These are phyloP conservation scores for Lunasporangiospora selenospora DNA, from an alignment of 192 early-diverging fungal species.

Conservation along the genomic window DNA sequence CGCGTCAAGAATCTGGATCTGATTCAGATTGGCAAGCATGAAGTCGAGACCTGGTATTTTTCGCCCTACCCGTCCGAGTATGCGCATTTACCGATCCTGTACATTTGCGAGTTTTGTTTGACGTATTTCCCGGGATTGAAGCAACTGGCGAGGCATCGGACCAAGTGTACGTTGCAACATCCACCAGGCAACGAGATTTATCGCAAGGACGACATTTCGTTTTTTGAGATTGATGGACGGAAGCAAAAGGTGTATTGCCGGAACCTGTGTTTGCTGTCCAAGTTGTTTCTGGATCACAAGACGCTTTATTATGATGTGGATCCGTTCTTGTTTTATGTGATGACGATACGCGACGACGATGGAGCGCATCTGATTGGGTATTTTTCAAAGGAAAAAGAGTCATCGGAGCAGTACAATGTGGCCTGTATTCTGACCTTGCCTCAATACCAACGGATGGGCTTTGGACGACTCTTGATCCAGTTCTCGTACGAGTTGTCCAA, in stretches of 20 bases:
- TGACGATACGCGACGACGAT: conserved; percentile 86
- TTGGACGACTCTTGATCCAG: conserved; percentile 90
- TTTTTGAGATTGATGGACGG: conserved; percentile 98
- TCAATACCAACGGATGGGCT: conserved; percentile 96
- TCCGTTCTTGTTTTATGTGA: conserved; percentile 97
- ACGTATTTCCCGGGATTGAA: conserved; percentile 77
- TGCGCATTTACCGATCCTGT: conserved; percentile 76
- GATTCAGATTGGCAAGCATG: conserved; percentile 91
- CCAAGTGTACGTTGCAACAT: conserved; percentile 89
- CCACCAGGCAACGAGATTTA: conserved; percentile 99
- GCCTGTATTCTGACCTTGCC: conserved; percentile 99
- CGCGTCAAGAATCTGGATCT: conserved; percentile 94
- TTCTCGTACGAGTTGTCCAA: conserved; percentile 99
- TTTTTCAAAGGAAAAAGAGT: conserved; percentile 99
- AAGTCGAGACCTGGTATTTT: conserved; percentile 99
- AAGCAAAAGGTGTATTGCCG: conserved; percentile 94
- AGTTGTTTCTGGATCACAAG: conserved; percentile 99
- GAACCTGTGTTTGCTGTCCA: conserved; percentile 95
- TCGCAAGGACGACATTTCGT: conserved; percentile 87
- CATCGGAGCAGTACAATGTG: conserved; percentile 94
- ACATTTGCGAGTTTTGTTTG: conserved; percentile 97
- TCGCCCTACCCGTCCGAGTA: conserved; percentile 95
- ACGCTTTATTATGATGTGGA: conserved; percentile 99
- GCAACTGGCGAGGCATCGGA: conserved; percentile 82
- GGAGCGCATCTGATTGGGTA: conserved; percentile 96